Evolutionary conservation across 306 rosid species (phyloP), one percentile per base, ranked within the genome.

Genomic region (Dalbergia oliveri): DNA sequence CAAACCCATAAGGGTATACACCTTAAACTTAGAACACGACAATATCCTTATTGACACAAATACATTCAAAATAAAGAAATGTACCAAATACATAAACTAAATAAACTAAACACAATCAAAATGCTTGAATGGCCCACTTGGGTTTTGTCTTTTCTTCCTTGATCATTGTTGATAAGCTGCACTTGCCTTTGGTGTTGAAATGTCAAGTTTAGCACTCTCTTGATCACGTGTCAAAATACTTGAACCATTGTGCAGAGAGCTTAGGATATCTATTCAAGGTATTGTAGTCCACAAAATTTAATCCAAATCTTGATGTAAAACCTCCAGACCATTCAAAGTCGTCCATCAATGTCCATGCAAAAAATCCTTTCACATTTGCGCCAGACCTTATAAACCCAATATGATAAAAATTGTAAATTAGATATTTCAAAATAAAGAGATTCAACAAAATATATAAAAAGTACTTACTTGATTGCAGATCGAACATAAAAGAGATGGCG

Each of bases 291-390:
- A 89, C 86, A 19, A 66, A 89, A 66, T 80, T 79, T 57, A 89
- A 69, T 13, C 94, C 94, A 45, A 91, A 89, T 0, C 92, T 70
- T 11, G 83, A 78, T 0, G 87, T 81, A 23, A 82, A 89, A 0
- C 92, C 97, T 0, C 5, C 63, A 3, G 4, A 5, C 94, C 94
- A 91, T 79, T 91, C 94, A 53, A 86, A 89, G 16, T 89, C 85
- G 61, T 91, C 97, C n/a, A 91, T 4, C 9, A 91, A 71, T 0
- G 94, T 86, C 97, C 97, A 89, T 58, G 88, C 91, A 82, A 82
- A 82, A 51, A 87, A 91, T 11, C 94, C 94, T 18, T 87, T 80
- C 58, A 91, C 88, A 2, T 84, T 88, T 3, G 66, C 90, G 0
- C 92, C 94, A 23, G 49, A 58, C 82, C 92, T 88, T 11, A 5